Evolutionary conservation across 1,284 basidiomycete genomes (phyloP).

Genomic region (Rhodofomes roseus): DNA sequence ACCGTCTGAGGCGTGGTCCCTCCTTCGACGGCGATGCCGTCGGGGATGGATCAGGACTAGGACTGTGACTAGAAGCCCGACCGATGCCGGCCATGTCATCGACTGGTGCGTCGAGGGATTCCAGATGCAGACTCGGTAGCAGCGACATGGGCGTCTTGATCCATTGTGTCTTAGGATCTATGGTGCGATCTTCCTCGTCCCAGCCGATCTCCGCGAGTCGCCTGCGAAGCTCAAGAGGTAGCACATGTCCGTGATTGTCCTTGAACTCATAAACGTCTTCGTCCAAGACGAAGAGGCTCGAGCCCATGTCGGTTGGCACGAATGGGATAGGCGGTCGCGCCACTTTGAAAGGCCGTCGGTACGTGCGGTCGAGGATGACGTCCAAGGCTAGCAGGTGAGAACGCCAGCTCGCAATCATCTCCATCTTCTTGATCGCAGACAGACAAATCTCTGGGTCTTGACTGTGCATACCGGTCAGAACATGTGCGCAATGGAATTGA

Average conservation of each 20-base stretch:
- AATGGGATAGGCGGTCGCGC: constrained; percentile 61
- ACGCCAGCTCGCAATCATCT: constrained; percentile 56
- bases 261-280: constrained; percentile 49
- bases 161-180: constrained; percentile 55
- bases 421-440: constrained; percentile 48
- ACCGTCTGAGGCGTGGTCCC: constrained; percentile 42
- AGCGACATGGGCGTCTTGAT: constrained; percentile 61
- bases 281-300: constrained; percentile 48
- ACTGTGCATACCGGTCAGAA: background rate
- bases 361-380: constrained; percentile 53
- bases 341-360: constrained; percentile 63
- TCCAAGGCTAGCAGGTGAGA: constrained; percentile 62
- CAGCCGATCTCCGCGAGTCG: constrained; percentile 70
- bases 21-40: constrained; percentile 29
- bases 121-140: constrained; percentile 51
- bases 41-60: constrained; percentile 35
- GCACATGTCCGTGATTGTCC: constrained; percentile 37
- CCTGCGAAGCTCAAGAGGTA: constrained; percentile 60
- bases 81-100: constrained; percentile 5
- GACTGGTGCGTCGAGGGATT: constrained; percentile 37
- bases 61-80: constrained; percentile 24
- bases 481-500: background rate
- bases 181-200: constrained; percentile 51
- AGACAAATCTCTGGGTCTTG: constrained; percentile 40
- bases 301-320: constrained; percentile 68